Evolutionary conservation across 805 yeast genomes (phyloP).

Genomic region (Yarrowia sp.): DNA sequence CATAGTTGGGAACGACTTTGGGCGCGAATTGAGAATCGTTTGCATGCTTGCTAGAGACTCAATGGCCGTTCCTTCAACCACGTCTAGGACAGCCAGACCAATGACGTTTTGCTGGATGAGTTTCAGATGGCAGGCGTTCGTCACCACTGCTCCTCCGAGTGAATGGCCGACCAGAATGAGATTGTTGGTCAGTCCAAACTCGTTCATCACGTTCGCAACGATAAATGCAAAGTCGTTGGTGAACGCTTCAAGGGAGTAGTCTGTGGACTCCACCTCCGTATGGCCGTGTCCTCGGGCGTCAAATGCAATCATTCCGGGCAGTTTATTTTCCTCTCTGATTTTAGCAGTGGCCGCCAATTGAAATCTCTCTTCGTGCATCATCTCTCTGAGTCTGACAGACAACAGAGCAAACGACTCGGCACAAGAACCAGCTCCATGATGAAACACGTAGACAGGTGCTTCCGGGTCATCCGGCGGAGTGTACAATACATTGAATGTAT

Average conservation of each 20-base stretch:
- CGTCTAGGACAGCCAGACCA: constrained; percentile 84
- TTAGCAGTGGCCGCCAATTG: constrained; percentile 25
- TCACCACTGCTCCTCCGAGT: constrained; percentile 85
- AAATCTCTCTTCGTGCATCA: constrained; percentile 42
- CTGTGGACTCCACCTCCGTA: constrained; percentile 51
- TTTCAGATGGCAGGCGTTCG: constrained; percentile 55
- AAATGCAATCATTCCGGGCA: constrained; percentile 70
- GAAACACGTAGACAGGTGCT: constrained; percentile 71
- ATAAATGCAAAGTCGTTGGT: constrained; percentile 65
- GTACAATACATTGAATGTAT: constrained; percentile 62
- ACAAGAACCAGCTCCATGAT: constrained; percentile 96
- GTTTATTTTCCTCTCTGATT: constrained; percentile 44
- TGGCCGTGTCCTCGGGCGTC: constrained; percentile 90
- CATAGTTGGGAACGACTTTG: constrained; percentile 60
- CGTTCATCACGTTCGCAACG: constrained; percentile 49
- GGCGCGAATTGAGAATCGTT: constrained; percentile 68
- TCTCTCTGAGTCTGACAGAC: constrained; percentile 50
- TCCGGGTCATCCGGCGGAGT: constrained; percentile 56
- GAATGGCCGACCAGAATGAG: constrained; percentile 85
- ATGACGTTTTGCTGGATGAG: constrained; percentile 37
- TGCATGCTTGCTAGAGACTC: constrained; percentile 72
- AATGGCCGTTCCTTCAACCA: constrained; percentile 92
- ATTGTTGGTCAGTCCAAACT: constrained; percentile 43
- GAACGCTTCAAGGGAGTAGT: constrained; percentile 59
- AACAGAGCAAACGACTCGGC: constrained; percentile 76